Evolutionary conservation across 2,329 filamentous ascomycete genomes (phyloP).

Genomic region (Talaromyces pinophilus): DNA sequence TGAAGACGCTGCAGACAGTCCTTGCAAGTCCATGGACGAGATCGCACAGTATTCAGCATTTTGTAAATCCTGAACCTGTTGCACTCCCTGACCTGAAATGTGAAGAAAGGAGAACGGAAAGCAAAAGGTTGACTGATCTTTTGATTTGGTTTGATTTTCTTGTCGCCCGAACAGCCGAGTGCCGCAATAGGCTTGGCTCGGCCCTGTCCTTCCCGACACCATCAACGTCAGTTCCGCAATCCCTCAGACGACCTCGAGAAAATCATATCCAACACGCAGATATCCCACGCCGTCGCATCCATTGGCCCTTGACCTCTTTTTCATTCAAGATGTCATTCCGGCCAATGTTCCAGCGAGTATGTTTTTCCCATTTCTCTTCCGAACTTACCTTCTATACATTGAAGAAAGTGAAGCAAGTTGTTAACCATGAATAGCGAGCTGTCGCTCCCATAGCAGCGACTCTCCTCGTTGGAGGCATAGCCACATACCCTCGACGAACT

Average conservation of each 20-base stretch:
- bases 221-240: slow-evolving; percentile 23
- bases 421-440: slow-evolving; percentile 41
- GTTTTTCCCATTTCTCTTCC: slow-evolving; percentile 23
- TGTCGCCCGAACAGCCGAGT: slow-evolving; percentile 27
- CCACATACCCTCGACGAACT: slow-evolving; percentile 42
- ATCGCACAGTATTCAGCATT: slow-evolving; percentile 39
- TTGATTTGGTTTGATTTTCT: slow-evolving; percentile 22
- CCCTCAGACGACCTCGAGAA: slow-evolving; percentile 26
- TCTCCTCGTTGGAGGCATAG: slow-evolving; percentile 44
- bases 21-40: slow-evolving; percentile 41
- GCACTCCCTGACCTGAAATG: not conserved
- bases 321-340: slow-evolving; percentile 42
- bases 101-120: slow-evolving; percentile 18
- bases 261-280: slow-evolving; percentile 30
- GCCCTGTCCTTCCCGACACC: slow-evolving; percentile 26
- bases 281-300: slow-evolving; percentile 27
- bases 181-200: slow-evolving; percentile 31
- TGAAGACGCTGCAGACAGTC: slow-evolving; percentile 36
- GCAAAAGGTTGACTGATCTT: not conserved
- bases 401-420: slow-evolving; percentile 10
- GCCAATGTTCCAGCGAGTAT: slow-evolving; percentile 46
- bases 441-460: slow-evolving; percentile 44
- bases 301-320: slow-evolving; percentile 31
- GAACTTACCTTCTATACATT: slow-evolving; percentile 12
- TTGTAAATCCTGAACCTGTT: slow-evolving; percentile 21